Evolutionary conservation across 148 eudicot genomes (phyloP), one percentile per base, ranked within the genome.

Genomic region (Vaccinium darrowii): DNA sequence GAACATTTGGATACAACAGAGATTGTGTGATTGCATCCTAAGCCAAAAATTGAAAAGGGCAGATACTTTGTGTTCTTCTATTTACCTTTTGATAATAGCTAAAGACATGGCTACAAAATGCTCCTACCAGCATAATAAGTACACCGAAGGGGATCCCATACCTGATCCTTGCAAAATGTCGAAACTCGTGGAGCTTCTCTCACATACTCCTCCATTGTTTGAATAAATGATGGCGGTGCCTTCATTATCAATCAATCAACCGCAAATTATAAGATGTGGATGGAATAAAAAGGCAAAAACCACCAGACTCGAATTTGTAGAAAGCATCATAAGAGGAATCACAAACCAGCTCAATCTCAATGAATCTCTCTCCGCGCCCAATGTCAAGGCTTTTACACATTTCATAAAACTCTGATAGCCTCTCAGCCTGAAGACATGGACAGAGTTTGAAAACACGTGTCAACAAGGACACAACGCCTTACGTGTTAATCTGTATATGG

Each of bases 161-260:
- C 99, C 96, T 91, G 93, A 88, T 95, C 95, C 88, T 90, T 94
- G 84, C 87, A 89, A 86, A 92, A 91, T 60, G 91, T 88, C 84
- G 98, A 97, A 87, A 91, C 92, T 71, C 96, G 90, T 57, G 98
- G 95, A 83, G 94, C 98, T 78, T 97, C 99, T 87, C 90, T 90
- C 53, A 95, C 99, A 84, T 95, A 97, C 86, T 97, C 99, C 89
- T 97, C 99, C 99, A 97, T 97, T 82, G 99, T 93, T 95, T 94
- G 99, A 62, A 97, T 77, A 90, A 97, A 97, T 88, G 99, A 97
- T 76, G 95, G 93, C 79, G 98, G 98, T 58, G 99, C 96, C 99
- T 97, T 83, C 86, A 91, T 56, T 54, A 83, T 79, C 69, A 77
- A 78, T 36, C 60, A 67, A 49, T 60, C 60, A 36, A 9, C 14